Conservation (phyloP, 305 asterid genomes). For the Fraxinus velutina region DNA sequence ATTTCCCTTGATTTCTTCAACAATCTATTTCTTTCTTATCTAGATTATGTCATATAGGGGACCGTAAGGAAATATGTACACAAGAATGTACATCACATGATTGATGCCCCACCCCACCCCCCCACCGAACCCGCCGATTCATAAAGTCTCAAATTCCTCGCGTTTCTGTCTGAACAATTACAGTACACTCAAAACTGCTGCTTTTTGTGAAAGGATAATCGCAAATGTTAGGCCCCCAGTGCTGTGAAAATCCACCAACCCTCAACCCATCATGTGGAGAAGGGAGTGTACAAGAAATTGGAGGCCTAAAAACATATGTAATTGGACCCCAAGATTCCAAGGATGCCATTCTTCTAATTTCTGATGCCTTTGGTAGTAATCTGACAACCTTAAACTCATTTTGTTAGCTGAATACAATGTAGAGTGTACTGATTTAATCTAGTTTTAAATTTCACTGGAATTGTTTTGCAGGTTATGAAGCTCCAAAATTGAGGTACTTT, state of each 20-base stretch:
- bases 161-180: not conserved
- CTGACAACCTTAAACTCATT: not conserved
- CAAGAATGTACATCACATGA: too few species aligned
- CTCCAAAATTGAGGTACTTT: constrained; percentile 48
- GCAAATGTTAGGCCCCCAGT: constrained; percentile 39
- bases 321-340: constrained; percentile 40
- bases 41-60: too few species aligned
- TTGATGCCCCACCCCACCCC: too few species aligned
- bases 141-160: not conserved
- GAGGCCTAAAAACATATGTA: constrained; percentile 42
- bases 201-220: not conserved
- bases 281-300: constrained; percentile 43
- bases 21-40: too few species aligned
- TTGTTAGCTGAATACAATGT: not conserved
- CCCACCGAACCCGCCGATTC: too few species aligned
- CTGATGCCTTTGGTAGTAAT: constrained; percentile 47
- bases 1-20: too few species aligned
- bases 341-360: constrained; percentile 40
- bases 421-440: not conserved
- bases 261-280: constrained; percentile 32
- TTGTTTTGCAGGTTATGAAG: constrained; percentile 50
- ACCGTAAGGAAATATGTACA: too few species aligned
- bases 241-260: constrained; percentile 42
- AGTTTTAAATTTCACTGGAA: not conserved
- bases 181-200: not conserved